These are phyloP conservation scores for Solanum peruvianum DNA, from an alignment of 257 asterid genomes.

Conservation along the genomic window DNA sequence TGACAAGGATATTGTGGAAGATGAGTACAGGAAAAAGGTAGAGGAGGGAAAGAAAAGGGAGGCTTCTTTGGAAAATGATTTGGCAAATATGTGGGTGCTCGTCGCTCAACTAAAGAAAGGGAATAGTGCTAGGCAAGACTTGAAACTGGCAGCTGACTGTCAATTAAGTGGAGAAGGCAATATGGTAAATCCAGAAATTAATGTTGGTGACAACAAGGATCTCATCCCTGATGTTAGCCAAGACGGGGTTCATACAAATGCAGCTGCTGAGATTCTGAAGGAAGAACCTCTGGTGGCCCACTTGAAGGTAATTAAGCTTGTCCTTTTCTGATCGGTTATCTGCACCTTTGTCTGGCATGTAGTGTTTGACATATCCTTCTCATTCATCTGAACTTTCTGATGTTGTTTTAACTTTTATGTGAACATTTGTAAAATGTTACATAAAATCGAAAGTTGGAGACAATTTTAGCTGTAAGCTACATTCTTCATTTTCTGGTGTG, in stretches of 20 bases:
- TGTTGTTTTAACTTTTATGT: background rate
- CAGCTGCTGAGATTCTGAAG: constrained; percentile 30
- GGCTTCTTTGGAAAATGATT: constrained; percentile 80
- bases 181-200: constrained; percentile 23
- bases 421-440: background rate
- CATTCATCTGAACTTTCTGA: background rate
- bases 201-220: constrained; percentile 31
- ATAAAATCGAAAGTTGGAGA: background rate
- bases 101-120: constrained; percentile 96
- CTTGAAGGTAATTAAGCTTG: constrained; percentile 44
- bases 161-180: constrained; percentile 22
- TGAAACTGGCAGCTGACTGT: constrained; percentile 18
- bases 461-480: background rate
- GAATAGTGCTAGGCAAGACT: constrained; percentile 28
- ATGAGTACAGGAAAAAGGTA: constrained; percentile 62
- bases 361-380: background rate
- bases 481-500: background rate
- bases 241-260: constrained; percentile 18
- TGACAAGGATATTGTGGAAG: constrained; percentile 75
- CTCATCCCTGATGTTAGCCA: constrained; percentile 18
- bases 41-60: constrained; percentile 90
- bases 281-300: constrained; percentile 92
- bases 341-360: background rate
- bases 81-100: constrained; percentile 99
- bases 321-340: background rate